Conservation (phyloP, 768 basidiomycete species). For the Podaxis mareebaensis region DNA sequence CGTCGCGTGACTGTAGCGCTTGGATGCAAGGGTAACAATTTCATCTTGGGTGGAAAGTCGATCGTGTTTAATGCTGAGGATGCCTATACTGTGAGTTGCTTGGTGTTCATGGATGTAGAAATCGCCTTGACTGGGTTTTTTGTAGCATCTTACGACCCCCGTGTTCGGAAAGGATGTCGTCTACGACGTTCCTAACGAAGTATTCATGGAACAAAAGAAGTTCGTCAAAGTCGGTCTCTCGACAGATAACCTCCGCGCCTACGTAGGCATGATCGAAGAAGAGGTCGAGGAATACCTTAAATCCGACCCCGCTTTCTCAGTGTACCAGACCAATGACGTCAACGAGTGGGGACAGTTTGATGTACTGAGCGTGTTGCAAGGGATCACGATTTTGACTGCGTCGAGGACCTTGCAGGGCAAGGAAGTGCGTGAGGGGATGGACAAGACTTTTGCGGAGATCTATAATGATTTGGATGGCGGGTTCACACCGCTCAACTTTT, state of each 20-base stretch:
- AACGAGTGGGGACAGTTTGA: slow-evolving; percentile 83
- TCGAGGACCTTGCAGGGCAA: slow-evolving; percentile 90
- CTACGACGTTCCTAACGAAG: slow-evolving; percentile 94
- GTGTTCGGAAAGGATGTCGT: slow-evolving; percentile 98
- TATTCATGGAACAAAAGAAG: slow-evolving; percentile 99
- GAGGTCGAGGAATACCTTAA: slow-evolving; percentile 73
- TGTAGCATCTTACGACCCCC: slow-evolving; percentile 86
- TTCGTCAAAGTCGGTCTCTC: slow-evolving; percentile 97
- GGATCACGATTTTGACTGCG: slow-evolving; percentile 95
- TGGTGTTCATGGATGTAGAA: background rate
- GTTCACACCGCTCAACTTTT: slow-evolving; percentile 93
- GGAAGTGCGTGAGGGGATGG: slow-evolving; percentile 78
- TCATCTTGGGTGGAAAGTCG: slow-evolving; percentile 91
- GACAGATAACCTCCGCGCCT: slow-evolving; percentile 85
- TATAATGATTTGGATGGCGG: slow-evolving; percentile 93
- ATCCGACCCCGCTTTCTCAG: slow-evolving; percentile 61
- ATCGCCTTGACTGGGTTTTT: background rate
- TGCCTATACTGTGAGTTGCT: slow-evolving; percentile 77
- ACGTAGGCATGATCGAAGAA: slow-evolving; percentile 78
- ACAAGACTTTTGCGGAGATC: slow-evolving; percentile 81
- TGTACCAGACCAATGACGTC: slow-evolving; percentile 62
- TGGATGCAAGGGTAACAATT: slow-evolving; percentile 90
- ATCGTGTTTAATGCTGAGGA: slow-evolving; percentile 93
- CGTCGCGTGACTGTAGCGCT: slow-evolving; percentile 89
- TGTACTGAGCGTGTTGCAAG: slow-evolving; percentile 67